Evolutionary conservation across 768 basidiomycete genomes (phyloP), one percentile per base, ranked within the genome.

Genomic region (Trametes punicea): DNA sequence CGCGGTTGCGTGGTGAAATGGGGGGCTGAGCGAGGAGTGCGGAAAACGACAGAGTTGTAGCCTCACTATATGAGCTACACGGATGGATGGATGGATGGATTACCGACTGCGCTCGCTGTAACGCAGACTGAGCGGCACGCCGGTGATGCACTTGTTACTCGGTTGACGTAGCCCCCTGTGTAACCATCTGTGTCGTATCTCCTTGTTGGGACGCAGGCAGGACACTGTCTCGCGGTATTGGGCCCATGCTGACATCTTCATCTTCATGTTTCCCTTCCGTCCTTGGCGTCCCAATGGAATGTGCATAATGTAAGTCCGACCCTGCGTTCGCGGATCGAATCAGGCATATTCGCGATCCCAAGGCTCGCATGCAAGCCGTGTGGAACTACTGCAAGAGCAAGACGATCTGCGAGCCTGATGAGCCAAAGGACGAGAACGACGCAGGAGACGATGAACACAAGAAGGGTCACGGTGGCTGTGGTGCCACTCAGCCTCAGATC

Each of bases 21-120:
- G 90, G 88, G 90, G 88, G 89, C 89, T 84, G 90, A 92, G 89
- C 89, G 90, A 91, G 88, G 83, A 90, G 88, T 87, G 89, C 83
- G 83, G 83, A 84, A 81, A 78, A 74, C 67, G 29, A 41, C 55
- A 42, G 40, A 21, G 54, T 49, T 41, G 58, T 34, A 55, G 62
- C 61, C 18, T 40, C 8, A 15, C 47, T 50, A 36, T n/a, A 8
- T 36, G 53, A 62, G 77, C 65, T 62, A 55, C 64, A 59, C 62
- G n/a, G n/a, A n/a, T n/a, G n/a, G n/a, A n/a, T n/a, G n/a, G n/a
- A n/a, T n/a, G 59, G 65, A 73, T 74, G 64, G 69, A 76, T 74
- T 73, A 75, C 62, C 74, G 60, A 75, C 74, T 75, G 72, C 74
- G 71, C 77, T 80, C 76, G 63, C 84, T 90, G 88, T 88, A 69